A percentile compares a stretch with the other conserved stretches of the same genome.
Evolutionary conservation across 805 yeast genomes (phyloP).

Genomic region (Nakazawaea ernobii): DNA sequence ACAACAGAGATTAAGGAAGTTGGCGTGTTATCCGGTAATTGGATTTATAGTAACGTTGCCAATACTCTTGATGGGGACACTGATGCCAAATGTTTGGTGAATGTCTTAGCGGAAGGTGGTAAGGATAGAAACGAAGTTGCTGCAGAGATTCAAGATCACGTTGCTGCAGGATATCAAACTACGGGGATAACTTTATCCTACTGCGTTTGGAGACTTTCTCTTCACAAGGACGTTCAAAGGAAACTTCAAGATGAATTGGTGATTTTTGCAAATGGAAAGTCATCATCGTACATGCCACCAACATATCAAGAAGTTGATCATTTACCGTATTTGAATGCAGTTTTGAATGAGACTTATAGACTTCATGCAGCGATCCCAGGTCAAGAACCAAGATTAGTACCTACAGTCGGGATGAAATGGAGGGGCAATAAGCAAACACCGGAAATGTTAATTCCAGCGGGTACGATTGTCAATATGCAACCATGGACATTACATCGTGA

Average conservation of each 20-base stretch:
- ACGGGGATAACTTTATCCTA: slow-evolving; percentile 53
- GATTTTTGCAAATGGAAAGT: slow-evolving; percentile 14
- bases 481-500: slow-evolving; percentile 54
- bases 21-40: slow-evolving; percentile 29
- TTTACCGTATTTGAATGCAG: slow-evolving; percentile 47
- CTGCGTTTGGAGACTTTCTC: slow-evolving; percentile 45
- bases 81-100: slow-evolving; percentile 2
- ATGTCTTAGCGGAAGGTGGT: slow-evolving; percentile 5
- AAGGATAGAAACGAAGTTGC: slow-evolving; percentile 19
- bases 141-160: slow-evolving; percentile 45
- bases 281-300: slow-evolving; percentile 21
- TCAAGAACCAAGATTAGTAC: slow-evolving; percentile 49
- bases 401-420: slow-evolving; percentile 13
- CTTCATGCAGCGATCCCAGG: slow-evolving; percentile 62
- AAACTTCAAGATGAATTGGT: slow-evolving; percentile 40
- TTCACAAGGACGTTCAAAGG: slow-evolving; percentile 33
- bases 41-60: slow-evolving; percentile 26
- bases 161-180: slow-evolving; percentile 66
- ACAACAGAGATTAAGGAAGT: slow-evolving; percentile 28
- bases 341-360: slow-evolving; percentile 50
- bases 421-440: slow-evolving; percentile 8
- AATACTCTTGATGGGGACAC: slow-evolving; percentile 10
- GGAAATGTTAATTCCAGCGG: slow-evolving; percentile 31
- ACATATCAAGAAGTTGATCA: slow-evolving; percentile 36
- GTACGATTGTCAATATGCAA: slow-evolving; percentile 49